Base-by-base conservation (phyloP, 2,329 filamentous ascomycete species). In the Cercospora berteroae region DNA sequence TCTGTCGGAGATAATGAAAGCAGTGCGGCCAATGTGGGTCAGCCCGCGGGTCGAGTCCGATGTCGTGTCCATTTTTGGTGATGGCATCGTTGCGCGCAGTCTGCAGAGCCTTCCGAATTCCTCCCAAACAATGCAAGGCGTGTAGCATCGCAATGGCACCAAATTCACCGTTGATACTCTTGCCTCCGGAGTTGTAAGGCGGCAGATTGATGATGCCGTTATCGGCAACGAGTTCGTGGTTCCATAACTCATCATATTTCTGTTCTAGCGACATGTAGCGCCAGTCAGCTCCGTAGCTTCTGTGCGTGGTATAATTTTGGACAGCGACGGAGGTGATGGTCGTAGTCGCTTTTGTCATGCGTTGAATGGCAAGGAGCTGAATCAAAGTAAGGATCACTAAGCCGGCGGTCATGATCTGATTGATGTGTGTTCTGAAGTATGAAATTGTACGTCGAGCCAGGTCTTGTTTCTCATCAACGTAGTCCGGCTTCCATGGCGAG, bases 21-120 rank as follows among this genome's bases (percentile, higher is more conserved):
- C 65, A 67, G 13, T 67, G 65, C 20, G 65, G 65, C 65, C 65
- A 67, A 52, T 67, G 65, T 36, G 65, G 60, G 50, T 67, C 65
- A 42, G 55, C 52, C 44, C 58, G 16, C 6, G 39, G 36, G n/a
- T 67, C 60, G 18, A 58, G 42, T 9, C 65, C 65, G 18, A 67
- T 63, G n/a, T 63, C 39, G 39, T 67, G 60, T 52, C 60, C 60
- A 36, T 63, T 25, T 29, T 55, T 36, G 50, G 50, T 48, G 50
- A 60, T 6, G 23, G 60, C 60, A 36, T 62, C 60, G 18, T 62
- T 52, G 23, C 60, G 42, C n/a, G 65, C 65, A 20, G 52, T 63
- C 25, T 67, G 65, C 39, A 67, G 44, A 25, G 65, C 65, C 16
- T 57, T 67, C 4, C 65, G 36, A 10, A 67, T 63, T 1, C 65